A percentile compares a stretch with the other conserved stretches of the same genome.
Evolutionary conservation across 129 eudicot species (phyloP).

Genomic region (Silybum marianum): DNA sequence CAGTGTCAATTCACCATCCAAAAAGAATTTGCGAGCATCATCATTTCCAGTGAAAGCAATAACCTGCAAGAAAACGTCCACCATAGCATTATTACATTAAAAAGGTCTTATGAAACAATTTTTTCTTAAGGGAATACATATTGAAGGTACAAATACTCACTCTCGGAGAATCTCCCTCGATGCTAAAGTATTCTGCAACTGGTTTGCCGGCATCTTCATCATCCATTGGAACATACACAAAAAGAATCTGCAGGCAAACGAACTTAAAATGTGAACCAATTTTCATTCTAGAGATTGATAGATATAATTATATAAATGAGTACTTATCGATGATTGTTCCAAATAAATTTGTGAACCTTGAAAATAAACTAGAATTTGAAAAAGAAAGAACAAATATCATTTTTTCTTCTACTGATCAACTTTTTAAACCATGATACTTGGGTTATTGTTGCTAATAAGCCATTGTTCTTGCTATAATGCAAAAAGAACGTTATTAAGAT

Average conservation of each 20-base stretch:
- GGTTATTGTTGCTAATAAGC: slow-evolving; percentile 11
- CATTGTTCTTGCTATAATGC: neutral
- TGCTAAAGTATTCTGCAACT: slow-evolving; percentile 77
- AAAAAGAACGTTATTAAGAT: neutral
- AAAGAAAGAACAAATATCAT: neutral
- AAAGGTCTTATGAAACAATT: neutral
- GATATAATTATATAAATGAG: neutral
- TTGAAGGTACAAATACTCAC: slow-evolving; percentile 43
- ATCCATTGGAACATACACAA: slow-evolving; percentile 68
- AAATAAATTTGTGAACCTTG: neutral
- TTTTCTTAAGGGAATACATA: neutral
- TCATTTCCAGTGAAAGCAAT: slow-evolving; percentile 72
- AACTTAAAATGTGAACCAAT: neutral
- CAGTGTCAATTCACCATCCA: slow-evolving; percentile 71
- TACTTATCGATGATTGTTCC: neutral
- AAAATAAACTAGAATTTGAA: neutral
- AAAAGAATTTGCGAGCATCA: slow-evolving; percentile 60
- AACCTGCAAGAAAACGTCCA: slow-evolving; percentile 48
- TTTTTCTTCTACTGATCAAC: neutral
- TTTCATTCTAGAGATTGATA: neutral
- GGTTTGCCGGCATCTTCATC: slow-evolving; percentile 73
- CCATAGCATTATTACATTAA: neutral
- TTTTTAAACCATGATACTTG: neutral
- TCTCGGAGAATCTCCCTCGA: slow-evolving; percentile 55
- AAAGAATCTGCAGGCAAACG: slow-evolving; percentile 44